Conservation (phyloP, 2,329 filamentous ascomycete species). For the Fusarium tuaranense region DNA sequence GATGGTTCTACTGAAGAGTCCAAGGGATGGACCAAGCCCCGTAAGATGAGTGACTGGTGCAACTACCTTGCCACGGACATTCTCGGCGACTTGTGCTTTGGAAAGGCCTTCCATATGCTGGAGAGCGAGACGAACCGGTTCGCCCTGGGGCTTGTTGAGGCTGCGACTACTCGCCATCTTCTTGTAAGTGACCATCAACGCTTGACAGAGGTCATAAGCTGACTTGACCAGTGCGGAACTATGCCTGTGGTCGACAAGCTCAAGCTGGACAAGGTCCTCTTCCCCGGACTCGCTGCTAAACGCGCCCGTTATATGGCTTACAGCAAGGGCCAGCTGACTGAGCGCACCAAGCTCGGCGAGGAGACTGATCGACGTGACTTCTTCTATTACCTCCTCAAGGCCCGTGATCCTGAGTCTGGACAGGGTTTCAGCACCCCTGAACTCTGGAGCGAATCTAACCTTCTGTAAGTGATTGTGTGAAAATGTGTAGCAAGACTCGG, state of each 20-base stretch:
- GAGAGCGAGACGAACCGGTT: conserved; percentile 71
- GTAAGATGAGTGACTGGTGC: conserved; percentile 74
- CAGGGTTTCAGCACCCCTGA: conserved; percentile 73
- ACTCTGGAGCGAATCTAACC: conserved; percentile 77
- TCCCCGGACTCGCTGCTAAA: conserved; percentile 73
- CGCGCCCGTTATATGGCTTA: conserved; percentile 79
- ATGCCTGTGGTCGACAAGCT: conserved; percentile 77
- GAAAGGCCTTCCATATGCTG: conserved; percentile 73
- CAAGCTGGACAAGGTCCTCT: conserved; percentile 75
- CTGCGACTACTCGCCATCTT: conserved; percentile 75
- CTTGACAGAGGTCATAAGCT: not conserved
- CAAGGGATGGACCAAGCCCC: conserved; percentile 68
- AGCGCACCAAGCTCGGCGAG: conserved; percentile 74
- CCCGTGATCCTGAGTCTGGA: conserved; percentile 77
- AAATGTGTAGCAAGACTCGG: not conserved
- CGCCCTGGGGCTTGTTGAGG: conserved; percentile 74
- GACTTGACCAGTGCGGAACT: conserved; percentile 69
- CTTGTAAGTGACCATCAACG: conserved; percentile 62
- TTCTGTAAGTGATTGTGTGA: conserved; percentile 60
- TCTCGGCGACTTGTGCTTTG: conserved; percentile 70
- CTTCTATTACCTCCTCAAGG: conserved; percentile 80
- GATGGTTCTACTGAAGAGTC: conserved; percentile 58
- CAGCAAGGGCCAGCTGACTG: conserved; percentile 73
- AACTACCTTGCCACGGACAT: conserved; percentile 74
- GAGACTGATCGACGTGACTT: conserved; percentile 78